phyloP scores from a whole-genome alignment of 805 yeast species.

The Aciculoconidium aculeatum region DNA sequence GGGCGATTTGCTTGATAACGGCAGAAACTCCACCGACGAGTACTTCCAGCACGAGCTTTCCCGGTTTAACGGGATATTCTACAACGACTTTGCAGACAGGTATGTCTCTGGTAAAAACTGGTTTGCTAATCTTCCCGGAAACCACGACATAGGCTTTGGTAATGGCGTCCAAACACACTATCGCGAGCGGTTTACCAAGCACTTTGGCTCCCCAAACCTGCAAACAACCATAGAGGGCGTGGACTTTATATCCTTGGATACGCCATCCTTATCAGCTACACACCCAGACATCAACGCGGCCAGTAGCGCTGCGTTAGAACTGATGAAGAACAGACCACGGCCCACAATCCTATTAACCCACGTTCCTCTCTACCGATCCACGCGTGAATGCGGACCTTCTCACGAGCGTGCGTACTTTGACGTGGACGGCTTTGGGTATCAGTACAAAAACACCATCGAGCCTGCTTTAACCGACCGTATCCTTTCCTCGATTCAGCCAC shows the following conservation, averaged over 20 bases:
- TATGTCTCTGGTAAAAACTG: constrained; percentile 18
- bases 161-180: constrained; percentile 19
- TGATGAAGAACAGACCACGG: constrained; percentile 3
- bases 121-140: constrained; percentile 27
- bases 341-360: constrained; percentile 21
- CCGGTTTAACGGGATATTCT: constrained; percentile 31
- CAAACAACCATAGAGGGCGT: constrained; percentile 23
- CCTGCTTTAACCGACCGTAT: constrained; percentile 13
- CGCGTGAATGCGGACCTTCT: constrained; percentile 15
- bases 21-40: constrained; percentile 25
- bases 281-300: constrained; percentile 9
- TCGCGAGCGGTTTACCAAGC: constrained; percentile 21
- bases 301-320: constrained; percentile 8
- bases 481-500: constrained; percentile 13
- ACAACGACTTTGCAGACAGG: constrained; percentile 6
- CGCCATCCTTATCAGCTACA: constrained; percentile 15
- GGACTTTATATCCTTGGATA: constrained; percentile 21
- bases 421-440: constrained; percentile 17
- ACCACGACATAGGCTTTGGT: constrained; percentile 25
- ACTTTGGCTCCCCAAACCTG: constrained; percentile 30
- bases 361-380: constrained; percentile 18
- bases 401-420: constrained; percentile 12
- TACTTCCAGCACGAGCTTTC: constrained; percentile 24
- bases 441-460: constrained; percentile 19
- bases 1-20: constrained; percentile 41